Percentiles rank a stretch among this genome's conserved stretches.
phyloP scores from a whole-genome alignment of 371 early-diverging fungal species.

The Amoeboradix gromovi region DNA sequence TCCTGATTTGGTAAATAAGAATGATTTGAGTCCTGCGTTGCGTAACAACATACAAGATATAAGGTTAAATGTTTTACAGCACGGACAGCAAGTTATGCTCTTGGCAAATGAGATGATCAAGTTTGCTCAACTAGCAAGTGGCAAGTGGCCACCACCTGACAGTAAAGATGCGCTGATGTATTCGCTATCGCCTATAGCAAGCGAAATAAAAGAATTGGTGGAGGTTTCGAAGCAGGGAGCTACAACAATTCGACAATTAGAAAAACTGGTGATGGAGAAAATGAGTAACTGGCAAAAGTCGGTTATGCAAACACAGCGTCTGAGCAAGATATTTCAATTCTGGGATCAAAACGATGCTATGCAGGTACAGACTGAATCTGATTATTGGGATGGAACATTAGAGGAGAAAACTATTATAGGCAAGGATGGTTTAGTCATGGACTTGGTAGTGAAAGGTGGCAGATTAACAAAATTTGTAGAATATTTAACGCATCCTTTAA shows the following conservation, averaged over 20 bases:
- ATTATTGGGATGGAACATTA: not conserved
- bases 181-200: not conserved
- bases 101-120: not conserved
- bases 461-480: constrained; percentile 49
- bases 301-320: not conserved
- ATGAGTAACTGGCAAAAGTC: not conserved
- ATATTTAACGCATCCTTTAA: constrained; percentile 56
- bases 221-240: not conserved
- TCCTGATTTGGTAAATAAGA: not conserved
- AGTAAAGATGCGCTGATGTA: not conserved
- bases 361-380: not conserved
- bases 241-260: not conserved
- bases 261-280: not conserved
- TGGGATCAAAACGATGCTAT: not conserved
- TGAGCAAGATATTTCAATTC: not conserved
- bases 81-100: not conserved
- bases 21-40: not conserved
- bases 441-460: constrained; percentile 43
- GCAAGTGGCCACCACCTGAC: not conserved
- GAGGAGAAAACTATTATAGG: not conserved
- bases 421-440: not conserved
- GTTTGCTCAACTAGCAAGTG: not conserved
- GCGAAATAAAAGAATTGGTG: not conserved
- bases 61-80: not conserved
- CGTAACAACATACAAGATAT: not conserved